Evolutionary conservation across 148 eudicot genomes (phyloP), one percentile per base, ranked within the genome.

Genomic region (Polygonum aviculare): DNA sequence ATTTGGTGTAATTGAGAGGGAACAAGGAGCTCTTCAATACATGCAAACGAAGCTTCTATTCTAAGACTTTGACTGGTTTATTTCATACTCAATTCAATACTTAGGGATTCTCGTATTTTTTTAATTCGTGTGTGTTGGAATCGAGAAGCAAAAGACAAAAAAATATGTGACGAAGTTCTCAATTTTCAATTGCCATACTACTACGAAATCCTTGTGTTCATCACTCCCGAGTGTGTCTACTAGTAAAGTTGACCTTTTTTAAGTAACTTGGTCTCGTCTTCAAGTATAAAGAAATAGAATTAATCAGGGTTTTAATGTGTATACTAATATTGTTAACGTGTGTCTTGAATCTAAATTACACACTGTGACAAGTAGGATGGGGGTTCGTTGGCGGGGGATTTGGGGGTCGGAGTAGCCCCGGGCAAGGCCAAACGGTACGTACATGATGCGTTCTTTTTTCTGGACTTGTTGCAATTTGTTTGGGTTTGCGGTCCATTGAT

Each of bases 21-120:
- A 67, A 67, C 72, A 67, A 67, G 72, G 72, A 67, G 41, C 72
- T 31, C 72, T 67, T 7, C 15, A 35, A 67, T 36, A 35, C 45
- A 67, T 44, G 72, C 8, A 67, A 67, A 15, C 36, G 72, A 67
- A 67, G 72, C 72, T 67, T 67, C 72, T 67, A 67, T 67, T 67
- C 72, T 36, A 67, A 67, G 72, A 19, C 2, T 67, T 67, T 67
- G 72, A 67, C 72, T 67, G 36, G 15, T 67, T 33, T 33, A 36
- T 67, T 11, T 16, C 69, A 19, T 9, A 57, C 63, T 57, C 63
- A 5, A 54, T 7, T 47, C 8, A 47, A 4, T 26, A 3, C 31
- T 11, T 60, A 11, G 39, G 69, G 69, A 62, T 36, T 65, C 71
- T 65, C 44, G 19, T 21, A 33, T 4, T 65, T 26, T 26, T 35